These are phyloP conservation scores for Ganoderma sinense DNA, from an alignment of 1,284 basidiomycete genomes.

Conservation along the genomic window DNA sequence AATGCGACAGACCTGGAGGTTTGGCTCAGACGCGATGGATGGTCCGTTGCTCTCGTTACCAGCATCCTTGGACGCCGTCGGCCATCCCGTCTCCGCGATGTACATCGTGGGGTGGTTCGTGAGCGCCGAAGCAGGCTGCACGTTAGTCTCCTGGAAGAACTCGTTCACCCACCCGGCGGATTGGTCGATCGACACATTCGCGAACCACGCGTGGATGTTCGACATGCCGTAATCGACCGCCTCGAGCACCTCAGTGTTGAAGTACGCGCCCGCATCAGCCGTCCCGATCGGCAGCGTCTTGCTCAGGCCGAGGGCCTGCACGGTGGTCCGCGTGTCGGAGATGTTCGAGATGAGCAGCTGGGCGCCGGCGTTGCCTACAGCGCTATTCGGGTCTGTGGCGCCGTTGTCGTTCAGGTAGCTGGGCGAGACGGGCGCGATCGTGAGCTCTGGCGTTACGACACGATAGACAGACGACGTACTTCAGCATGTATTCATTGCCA, in stretches of 20 bases:
- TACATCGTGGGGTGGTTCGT: slow-evolving; percentile 80
- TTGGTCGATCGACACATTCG: slow-evolving; percentile 70
- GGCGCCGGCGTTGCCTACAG: slow-evolving; percentile 63
- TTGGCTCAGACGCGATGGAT: slow-evolving; percentile 70
- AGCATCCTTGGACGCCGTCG: slow-evolving; percentile 69
- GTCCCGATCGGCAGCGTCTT: slow-evolving; percentile 82
- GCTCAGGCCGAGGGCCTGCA: slow-evolving; percentile 59
- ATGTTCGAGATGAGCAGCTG: slow-evolving; percentile 70
- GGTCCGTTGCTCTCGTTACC: slow-evolving; percentile 68
- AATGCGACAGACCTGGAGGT: slow-evolving; percentile 54
- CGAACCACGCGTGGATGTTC: slow-evolving; percentile 91
- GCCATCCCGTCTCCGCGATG: slow-evolving; percentile 96
- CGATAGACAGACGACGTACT: slow-evolving; percentile 51
- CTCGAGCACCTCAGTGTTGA: slow-evolving; percentile 75
- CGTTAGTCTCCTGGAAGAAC: slow-evolving; percentile 67
- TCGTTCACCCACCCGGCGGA: slow-evolving; percentile 75
- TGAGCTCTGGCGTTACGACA: neutral
- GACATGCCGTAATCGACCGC: slow-evolving; percentile 79
- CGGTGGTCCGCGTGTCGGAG: slow-evolving; percentile 63
- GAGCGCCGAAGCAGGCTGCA: slow-evolving; percentile 53
- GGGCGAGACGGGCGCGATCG: neutral
- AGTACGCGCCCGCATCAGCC: slow-evolving; percentile 89
- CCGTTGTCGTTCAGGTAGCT: slow-evolving; percentile 64
- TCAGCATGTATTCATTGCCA: slow-evolving; percentile 86
- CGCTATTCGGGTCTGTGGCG: slow-evolving; percentile 55